phyloP scores from a whole-genome alignment of 208 protist species.

The Acanthamoeba lenticulata region DNA sequence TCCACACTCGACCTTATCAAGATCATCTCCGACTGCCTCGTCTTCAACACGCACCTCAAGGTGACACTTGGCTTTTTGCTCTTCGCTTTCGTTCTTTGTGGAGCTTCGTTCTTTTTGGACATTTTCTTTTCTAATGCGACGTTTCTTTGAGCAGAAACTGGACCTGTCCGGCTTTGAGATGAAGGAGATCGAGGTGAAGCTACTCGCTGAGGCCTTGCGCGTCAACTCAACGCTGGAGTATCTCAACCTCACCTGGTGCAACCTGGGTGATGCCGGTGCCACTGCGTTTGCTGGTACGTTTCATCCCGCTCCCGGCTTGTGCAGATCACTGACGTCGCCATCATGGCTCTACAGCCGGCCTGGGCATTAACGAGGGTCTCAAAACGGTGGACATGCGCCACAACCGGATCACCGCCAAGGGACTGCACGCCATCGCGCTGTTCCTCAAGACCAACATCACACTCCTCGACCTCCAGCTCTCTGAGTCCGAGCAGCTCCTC shows the following conservation, averaged over 20 bases:
- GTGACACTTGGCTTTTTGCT: not conserved
- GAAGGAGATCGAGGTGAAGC: slow-evolving; percentile 28
- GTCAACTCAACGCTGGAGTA: slow-evolving; percentile 55
- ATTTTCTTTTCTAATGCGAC: not conserved
- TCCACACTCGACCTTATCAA: slow-evolving; percentile 18
- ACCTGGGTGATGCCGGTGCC: not conserved
- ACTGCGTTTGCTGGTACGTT: slow-evolving; percentile 9
- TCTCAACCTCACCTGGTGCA: slow-evolving; percentile 4
- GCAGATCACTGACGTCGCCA: not conserved
- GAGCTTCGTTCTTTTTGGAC: not conserved
- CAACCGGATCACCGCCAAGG: slow-evolving; percentile 33
- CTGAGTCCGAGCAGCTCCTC: not conserved
- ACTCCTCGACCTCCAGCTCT: slow-evolving; percentile 18
- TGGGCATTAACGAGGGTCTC: slow-evolving; percentile 15
- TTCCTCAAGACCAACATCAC: slow-evolving; percentile 22
- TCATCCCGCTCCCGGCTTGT: not conserved
- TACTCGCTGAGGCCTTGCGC: not conserved
- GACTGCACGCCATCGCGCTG: not conserved
- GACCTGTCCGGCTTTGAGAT: slow-evolving; percentile 37
- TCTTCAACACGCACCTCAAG: slow-evolving; percentile 62
- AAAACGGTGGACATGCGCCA: slow-evolving; percentile 48
- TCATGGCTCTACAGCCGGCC: not conserved
- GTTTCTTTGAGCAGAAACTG: not conserved
- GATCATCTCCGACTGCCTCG: slow-evolving; percentile 39
- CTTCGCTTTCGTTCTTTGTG: slow-evolving; percentile 14